Evolutionary conservation across 257 asterid genomes (phyloP), one percentile per base, ranked within the genome.

Genomic region (Solanum pennellii): DNA sequence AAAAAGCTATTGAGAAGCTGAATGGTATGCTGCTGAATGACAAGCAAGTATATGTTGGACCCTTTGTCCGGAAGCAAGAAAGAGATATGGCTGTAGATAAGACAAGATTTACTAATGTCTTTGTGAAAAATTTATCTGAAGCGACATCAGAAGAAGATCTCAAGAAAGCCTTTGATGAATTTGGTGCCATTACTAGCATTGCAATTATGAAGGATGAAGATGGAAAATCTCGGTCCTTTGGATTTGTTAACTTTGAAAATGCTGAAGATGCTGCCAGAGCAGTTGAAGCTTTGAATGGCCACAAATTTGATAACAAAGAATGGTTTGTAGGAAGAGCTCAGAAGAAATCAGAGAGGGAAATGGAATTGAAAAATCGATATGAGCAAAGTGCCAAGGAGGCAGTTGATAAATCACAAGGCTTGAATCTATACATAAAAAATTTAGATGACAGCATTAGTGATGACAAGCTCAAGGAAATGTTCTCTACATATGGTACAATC

Each of bases 261-360:
- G 90, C 95, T 41, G 99, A 94, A 56, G 99, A 94, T 93, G 99
- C 99, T 77, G 96, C 96, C 69, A 94, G 91, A 89, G 90, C 99
- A 60, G 98, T 96, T 87, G 98, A 96, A 27, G 91, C 95, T 86
- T 93, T 96, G 16, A 94, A 95, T 90, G 98, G 98, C 39, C 75
- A 93, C 73, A 92, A 88, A 60, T 52, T 95, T 73, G 98, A 96
- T 89, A 89, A 86, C 91, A 96, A 95, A 88, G 98, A 95, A 76
- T 94, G 95, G 98, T 96, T 85, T 89, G 99, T 95, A 82, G 98
- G 98, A 66, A 94, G 95, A 91, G 99, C 99, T 87, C 99, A 96
- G 82, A 96, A 96, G 92, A 96, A 96, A 91, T 92, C 95, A 33
- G 98, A 95, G 88, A 94, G 99, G 90, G 99, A 95, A 91, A 88